These are phyloP conservation scores for Rachicladosporium sp. DNA, from an alignment of 2,329 filamentous ascomycete species.

Conservation along the genomic window DNA sequence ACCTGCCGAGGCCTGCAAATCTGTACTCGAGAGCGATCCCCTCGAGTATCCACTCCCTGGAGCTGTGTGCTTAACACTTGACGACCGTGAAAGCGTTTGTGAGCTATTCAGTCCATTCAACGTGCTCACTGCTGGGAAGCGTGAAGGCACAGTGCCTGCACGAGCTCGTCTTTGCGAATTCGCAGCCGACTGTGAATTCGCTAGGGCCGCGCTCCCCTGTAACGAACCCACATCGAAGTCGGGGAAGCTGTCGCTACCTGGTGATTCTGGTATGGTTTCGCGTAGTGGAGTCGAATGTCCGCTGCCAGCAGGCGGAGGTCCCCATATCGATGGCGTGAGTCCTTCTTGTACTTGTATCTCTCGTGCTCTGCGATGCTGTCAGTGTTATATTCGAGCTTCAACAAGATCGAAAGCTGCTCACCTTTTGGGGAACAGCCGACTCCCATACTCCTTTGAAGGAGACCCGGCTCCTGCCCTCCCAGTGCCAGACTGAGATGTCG, in stretches of 20 bases:
- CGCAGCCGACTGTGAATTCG: constrained; percentile 10
- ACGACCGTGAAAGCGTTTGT: constrained; percentile 27
- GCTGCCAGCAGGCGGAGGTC: constrained; percentile 87
- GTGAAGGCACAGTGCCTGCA: constrained; percentile 90
- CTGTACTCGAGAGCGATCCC: constrained; percentile 26
- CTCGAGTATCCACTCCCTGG: constrained; percentile 80
- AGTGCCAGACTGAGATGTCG: constrained; percentile 39
- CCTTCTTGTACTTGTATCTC: constrained; percentile 97
- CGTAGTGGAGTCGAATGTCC: constrained; percentile 91
- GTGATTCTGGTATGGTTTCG: constrained; percentile 95
- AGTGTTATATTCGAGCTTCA: constrained; percentile 1
- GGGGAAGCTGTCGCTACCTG: constrained; percentile 81
- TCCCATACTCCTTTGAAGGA: constrained; percentile 83
- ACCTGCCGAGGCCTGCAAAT: constrained; percentile 30
- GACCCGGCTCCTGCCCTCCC: constrained; percentile 80
- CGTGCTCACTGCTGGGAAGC: constrained; percentile 68
- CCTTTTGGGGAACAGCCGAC: constrained; percentile 84
- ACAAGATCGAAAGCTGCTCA: constrained; percentile 35
- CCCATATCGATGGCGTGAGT: constrained; percentile 64
- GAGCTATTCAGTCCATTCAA: constrained; percentile 38
- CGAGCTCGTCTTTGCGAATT: constrained; percentile 54
- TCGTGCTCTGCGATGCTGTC: constrained; percentile 51
- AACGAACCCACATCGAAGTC: constrained; percentile 52
- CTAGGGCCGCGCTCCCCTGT: constrained; percentile 12
- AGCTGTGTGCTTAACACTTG: constrained; percentile 42